Evolutionary conservation across 1,284 basidiomycete genomes (phyloP).

Genomic region (Cutaneotrichosporon spelunceum): DNA sequence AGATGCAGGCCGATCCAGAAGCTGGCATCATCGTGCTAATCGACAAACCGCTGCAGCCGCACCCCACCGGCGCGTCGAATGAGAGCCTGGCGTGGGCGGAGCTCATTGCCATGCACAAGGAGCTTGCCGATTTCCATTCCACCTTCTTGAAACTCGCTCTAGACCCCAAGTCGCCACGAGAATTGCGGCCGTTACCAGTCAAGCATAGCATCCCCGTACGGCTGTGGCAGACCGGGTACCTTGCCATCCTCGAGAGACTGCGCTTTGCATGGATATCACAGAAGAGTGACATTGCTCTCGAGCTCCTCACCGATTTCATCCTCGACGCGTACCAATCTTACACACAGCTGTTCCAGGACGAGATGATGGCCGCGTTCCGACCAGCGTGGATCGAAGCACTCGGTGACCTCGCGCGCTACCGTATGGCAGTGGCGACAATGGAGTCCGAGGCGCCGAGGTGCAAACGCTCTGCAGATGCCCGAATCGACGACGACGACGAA

Average conservation of each 20-base stretch:
- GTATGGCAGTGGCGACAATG: conserved; percentile 76
- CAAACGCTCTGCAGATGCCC: conserved; percentile 22
- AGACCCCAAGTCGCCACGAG: conserved; percentile 79
- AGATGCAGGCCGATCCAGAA: conserved; percentile 48
- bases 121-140: conserved; percentile 80
- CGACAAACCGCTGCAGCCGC: conserved; percentile 24
- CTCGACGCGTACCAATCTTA: conserved; percentile 95
- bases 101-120: conserved; percentile 49
- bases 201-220: conserved; percentile 94
- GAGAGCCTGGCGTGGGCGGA: conserved; percentile 47
- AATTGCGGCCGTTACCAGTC: conserved; percentile 78
- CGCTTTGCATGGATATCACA: conserved; percentile 65
- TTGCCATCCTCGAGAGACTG: conserved; percentile 83
- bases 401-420: conserved; percentile 89
- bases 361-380: conserved; percentile 66
- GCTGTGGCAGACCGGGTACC: conserved; percentile 87
- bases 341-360: conserved; percentile 81
- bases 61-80: conserved; percentile 18
- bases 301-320: conserved; percentile 84
- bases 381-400: conserved; percentile 91
- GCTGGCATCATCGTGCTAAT: conserved; percentile 37
- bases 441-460: conserved; percentile 40
- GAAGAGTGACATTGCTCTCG: conserved; percentile 51
- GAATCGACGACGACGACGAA: conserved; percentile 33
- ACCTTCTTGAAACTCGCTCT: conserved; percentile 81